Base-by-base conservation (phyloP, 140 eudicot genomes). In the Bidens hawaiensis region DNA sequence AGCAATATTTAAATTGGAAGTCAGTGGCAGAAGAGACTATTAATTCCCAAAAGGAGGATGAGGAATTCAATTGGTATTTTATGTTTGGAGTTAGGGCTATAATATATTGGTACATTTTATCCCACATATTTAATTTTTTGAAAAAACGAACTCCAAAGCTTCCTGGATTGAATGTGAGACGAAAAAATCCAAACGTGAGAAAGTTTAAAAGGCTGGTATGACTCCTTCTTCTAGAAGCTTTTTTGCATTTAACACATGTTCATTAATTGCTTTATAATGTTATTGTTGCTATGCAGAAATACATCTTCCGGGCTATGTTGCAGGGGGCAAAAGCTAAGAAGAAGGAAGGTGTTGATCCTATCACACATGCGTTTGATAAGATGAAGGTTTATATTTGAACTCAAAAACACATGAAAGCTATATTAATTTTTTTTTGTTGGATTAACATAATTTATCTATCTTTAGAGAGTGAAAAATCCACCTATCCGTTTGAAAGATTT, bases 381-480 rank as follows among this genome's bases (percentile, higher is more conserved):
- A 90, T 90, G 97, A 90, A 86, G 97, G 97, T 90, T 68, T 21
- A 59, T 41, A 63, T 68, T 52, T 36, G 41, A 34, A 67, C 58
- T 50, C 16, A 56, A 36, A 36, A 63, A 23, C 67, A 24, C 62
- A 12, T 58, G 53, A 12, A 14, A 34, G 2, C 41, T 34, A 63
- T 26, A 7, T 21, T 38, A 73, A 7, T 26, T 25, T 12, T 15
- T 34, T 33, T 19, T 40, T 80, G 62, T 41, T 51, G 58, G 43
- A 45, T 67, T 33, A 4, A 6, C 43, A 33, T 12, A 15, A 46
- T 49, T 9, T 54, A 27, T n/a, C 14, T 18, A 41, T 63, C 18
- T 51, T 46, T 81, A 90, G 97, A 83, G 97, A 73, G 89, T 90
- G 60, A 90, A 84, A 75, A 84, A 87, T 82, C 97, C 97, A 4